Evolutionary conservation across 495 filamentous ascomycete genomes (phyloP).

Genomic region (Polyplosphaeria fusca): DNA sequence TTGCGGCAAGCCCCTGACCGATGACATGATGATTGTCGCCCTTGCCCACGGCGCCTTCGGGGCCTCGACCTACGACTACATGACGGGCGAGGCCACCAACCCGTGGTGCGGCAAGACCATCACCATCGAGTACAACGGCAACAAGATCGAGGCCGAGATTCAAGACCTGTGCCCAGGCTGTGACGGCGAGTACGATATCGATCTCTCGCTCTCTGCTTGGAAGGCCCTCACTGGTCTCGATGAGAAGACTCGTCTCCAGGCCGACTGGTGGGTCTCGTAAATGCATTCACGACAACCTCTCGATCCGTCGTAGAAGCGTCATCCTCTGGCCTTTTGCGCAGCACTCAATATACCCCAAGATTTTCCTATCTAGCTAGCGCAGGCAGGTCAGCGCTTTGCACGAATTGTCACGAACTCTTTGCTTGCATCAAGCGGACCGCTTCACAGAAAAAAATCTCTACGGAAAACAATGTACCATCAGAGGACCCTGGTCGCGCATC

Average conservation of each 20-base stretch:
- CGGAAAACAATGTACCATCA: slow-evolving; percentile 10
- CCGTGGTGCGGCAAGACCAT: slow-evolving; percentile 64
- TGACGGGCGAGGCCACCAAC: slow-evolving; percentile 46
- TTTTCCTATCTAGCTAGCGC: slow-evolving; percentile 22
- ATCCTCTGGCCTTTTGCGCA: slow-evolving; percentile 15
- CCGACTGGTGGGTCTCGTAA: slow-evolving; percentile 4
- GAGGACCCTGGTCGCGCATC: neutral
- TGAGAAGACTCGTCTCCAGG: slow-evolving; percentile 17
- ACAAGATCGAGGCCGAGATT: slow-evolving; percentile 54
- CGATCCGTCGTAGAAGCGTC: slow-evolving; percentile 11
- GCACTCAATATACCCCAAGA: slow-evolving; percentile 13
- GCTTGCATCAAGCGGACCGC: neutral
- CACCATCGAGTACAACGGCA: slow-evolving; percentile 57
- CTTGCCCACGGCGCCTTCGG: slow-evolving; percentile 2
- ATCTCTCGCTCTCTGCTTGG: slow-evolving; percentile 6
- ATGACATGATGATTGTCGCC: slow-evolving; percentile 3
- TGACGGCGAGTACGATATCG: slow-evolving; percentile 7
- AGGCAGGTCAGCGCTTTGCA: slow-evolving; percentile 34
- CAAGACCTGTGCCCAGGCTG: slow-evolving; percentile 79
- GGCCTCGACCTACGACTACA: slow-evolving; percentile 4
- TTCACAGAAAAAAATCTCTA: neutral
- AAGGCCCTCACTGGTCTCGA: neutral
- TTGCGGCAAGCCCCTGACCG: slow-evolving; percentile 8
- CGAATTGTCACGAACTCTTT: slow-evolving; percentile 22
- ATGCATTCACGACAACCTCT: neutral